Conservation (phyloP, 345 rosid genomes). For the Lepidium aucheri region DNA sequence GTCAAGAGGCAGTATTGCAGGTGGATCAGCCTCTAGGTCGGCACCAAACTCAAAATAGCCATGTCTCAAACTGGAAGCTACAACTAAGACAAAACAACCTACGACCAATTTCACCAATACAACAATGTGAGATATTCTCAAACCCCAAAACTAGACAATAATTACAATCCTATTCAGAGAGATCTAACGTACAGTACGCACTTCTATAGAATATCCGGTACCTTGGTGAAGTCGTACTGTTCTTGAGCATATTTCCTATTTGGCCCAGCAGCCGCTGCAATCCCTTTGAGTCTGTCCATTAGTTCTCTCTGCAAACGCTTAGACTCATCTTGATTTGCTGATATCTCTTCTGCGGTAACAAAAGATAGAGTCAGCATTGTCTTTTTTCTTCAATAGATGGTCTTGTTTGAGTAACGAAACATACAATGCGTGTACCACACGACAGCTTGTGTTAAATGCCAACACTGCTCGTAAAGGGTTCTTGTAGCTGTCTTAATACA, state of each 20-base stretch:
- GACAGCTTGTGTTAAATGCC: slow-evolving; percentile 21
- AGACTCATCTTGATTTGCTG: slow-evolving; percentile 6
- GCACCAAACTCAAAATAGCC: slow-evolving; percentile 10
- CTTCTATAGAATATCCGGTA: slow-evolving; percentile 22
- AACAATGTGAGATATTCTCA: slow-evolving; percentile 11
- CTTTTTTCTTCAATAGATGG: slow-evolving; percentile 17
- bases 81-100: slow-evolving; percentile 37
- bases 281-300: slow-evolving; percentile 11
- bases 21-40: slow-evolving; percentile 18
- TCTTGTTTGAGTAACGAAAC: slow-evolving; percentile 33
- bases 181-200: slow-evolving; percentile 40
- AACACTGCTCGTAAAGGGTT: slow-evolving; percentile 9
- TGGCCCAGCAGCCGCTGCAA: slow-evolving; percentile 24
- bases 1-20: background rate
- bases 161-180: slow-evolving; percentile 25
- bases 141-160: slow-evolving; percentile 17
- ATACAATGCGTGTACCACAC: slow-evolving; percentile 34
- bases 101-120: slow-evolving; percentile 20
- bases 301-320: slow-evolving; percentile 12
- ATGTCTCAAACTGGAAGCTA: slow-evolving; percentile 31
- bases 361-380: background rate
- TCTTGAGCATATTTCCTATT: slow-evolving; percentile 38
- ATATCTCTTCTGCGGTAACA: background rate
- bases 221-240: background rate
- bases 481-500: slow-evolving; percentile 26